Evolutionary conservation across 208 protist species (phyloP).

Genomic region (Wallacemonas sp.): DNA sequence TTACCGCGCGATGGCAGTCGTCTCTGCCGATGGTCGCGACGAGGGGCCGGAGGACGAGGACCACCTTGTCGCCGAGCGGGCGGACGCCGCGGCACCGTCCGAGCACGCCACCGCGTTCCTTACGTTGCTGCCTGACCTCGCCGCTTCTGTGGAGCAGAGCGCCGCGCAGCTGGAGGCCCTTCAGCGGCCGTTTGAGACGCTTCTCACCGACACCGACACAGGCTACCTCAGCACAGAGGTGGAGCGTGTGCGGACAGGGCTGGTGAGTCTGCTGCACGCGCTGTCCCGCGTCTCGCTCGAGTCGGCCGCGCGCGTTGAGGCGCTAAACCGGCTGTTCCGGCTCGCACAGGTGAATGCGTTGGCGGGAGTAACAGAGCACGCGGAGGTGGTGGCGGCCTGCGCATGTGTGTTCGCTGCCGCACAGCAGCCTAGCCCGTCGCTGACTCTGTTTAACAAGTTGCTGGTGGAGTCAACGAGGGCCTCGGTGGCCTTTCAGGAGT

Average conservation of each 20-base stretch:
- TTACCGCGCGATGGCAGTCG: not conserved
- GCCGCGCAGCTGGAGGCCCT: conserved; percentile 38
- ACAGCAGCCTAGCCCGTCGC: conserved; percentile 13
- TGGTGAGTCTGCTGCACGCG: conserved; percentile 28
- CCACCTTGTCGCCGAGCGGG: too few species aligned
- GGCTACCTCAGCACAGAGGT: conserved; percentile 18
- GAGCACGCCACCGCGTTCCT: conserved; percentile 5
- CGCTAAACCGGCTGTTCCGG: conserved; percentile 21
- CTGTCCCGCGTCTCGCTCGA: conserved; percentile 36
- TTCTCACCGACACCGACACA: conserved; percentile 38
- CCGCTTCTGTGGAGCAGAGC: conserved; percentile 32
- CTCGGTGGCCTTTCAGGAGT: conserved; percentile 20
- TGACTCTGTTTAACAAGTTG: conserved; percentile 60
- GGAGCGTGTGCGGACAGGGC: not conserved
- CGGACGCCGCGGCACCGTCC: not conserved
- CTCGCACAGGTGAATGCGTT: conserved; percentile 12
- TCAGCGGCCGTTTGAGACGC: conserved; percentile 19
- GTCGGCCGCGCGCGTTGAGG: conserved; percentile 5
- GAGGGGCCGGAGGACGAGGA: not conserved
- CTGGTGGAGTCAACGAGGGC: conserved; percentile 24
- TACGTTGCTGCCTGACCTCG: conserved; percentile 23
- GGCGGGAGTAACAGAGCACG: conserved; percentile 24
- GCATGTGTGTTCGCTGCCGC: conserved; percentile 20
- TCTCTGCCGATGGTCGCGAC: not conserved
- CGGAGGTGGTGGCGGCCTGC: conserved; percentile 28